These are phyloP conservation scores for Pichia sp. DNA, from an alignment of 1,139 yeast species.

Conservation along the genomic window DNA sequence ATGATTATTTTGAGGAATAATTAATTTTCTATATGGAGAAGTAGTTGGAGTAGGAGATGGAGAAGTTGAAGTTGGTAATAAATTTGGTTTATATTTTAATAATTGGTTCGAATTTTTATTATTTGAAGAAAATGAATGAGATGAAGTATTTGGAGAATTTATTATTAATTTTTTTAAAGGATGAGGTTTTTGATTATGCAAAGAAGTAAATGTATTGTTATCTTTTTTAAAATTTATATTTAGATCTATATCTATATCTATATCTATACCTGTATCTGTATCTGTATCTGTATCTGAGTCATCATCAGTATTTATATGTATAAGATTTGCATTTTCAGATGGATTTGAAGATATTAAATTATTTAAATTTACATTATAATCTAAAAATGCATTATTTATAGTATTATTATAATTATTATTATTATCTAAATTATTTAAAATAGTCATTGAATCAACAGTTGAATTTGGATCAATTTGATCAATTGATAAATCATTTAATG, in stretches of 20 bases:
- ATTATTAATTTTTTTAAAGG: conserved; percentile 9
- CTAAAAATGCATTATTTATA: conserved; percentile 10
- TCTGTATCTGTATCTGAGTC: too few species aligned
- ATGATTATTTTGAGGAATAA: too few species aligned
- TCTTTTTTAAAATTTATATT: too few species aligned
- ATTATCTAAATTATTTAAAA: too few species aligned
- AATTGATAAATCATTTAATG: not conserved
- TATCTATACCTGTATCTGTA: too few species aligned
- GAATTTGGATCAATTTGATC: conserved; percentile 8
- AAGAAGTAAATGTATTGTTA: too few species aligned
- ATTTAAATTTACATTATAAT: conserved; percentile 5
- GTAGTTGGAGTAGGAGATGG: conserved; percentile 1
- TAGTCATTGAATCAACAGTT: too few species aligned
- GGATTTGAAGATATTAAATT: not conserved
- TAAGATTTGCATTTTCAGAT: not conserved
- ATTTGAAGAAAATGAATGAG: not conserved
- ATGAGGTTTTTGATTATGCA: not conserved
- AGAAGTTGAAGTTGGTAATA: not conserved
- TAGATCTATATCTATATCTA: too few species aligned
- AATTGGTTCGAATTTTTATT: not conserved
- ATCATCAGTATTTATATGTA: too few species aligned
- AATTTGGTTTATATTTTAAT: not conserved
- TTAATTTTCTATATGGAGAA: conserved; percentile 1
- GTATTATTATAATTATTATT: too few species aligned
- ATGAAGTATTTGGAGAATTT: conserved; percentile 6